A percentile compares a stretch with the other conserved stretches of the same genome.
These are phyloP conservation scores for Pulveroboletus sp. DNA, from an alignment of 768 basidiomycete genomes.

Conservation along the genomic window DNA sequence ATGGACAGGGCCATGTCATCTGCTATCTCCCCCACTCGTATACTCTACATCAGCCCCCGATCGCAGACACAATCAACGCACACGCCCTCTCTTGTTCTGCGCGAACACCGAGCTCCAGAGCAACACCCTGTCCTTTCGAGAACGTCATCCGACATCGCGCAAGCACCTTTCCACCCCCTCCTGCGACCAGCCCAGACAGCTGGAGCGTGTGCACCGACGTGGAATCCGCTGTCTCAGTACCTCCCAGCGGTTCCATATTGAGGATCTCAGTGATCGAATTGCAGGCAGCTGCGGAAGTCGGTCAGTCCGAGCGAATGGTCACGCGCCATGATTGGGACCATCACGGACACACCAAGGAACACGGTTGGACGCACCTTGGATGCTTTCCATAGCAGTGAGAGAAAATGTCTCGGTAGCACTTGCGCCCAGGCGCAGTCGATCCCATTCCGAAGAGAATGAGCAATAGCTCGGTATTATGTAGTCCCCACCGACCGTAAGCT, in stretches of 20 bases:
- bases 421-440: slow-evolving; percentile 73
- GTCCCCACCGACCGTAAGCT: slow-evolving; percentile 87
- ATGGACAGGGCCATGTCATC: no score
- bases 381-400: slow-evolving; percentile 84
- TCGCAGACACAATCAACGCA: slow-evolving; percentile 84
- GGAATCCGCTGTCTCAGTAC: slow-evolving; percentile 76
- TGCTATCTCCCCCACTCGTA: neutral
- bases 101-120: slow-evolving; percentile 84
- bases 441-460: slow-evolving; percentile 94
- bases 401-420: slow-evolving; percentile 90
- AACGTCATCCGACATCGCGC: slow-evolving; percentile 95
- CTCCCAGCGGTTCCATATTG: slow-evolving; percentile 95
- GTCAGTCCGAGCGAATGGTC: slow-evolving; percentile 3
- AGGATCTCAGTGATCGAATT: slow-evolving; percentile 94
- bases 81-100: slow-evolving; percentile 88
- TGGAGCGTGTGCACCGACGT: slow-evolving; percentile 91
- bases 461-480: slow-evolving; percentile 95
- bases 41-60: slow-evolving; percentile 50
- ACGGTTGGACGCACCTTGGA: slow-evolving; percentile 67
- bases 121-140: slow-evolving; percentile 84
- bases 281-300: slow-evolving; percentile 68
- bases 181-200: slow-evolving; percentile 83
- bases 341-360: slow-evolving; percentile 1
- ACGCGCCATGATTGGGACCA: slow-evolving; percentile 13
- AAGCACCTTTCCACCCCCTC: slow-evolving; percentile 94